Conservation (phyloP, 192 early-diverging fungal species). For the Coemansia sp. region DNA sequence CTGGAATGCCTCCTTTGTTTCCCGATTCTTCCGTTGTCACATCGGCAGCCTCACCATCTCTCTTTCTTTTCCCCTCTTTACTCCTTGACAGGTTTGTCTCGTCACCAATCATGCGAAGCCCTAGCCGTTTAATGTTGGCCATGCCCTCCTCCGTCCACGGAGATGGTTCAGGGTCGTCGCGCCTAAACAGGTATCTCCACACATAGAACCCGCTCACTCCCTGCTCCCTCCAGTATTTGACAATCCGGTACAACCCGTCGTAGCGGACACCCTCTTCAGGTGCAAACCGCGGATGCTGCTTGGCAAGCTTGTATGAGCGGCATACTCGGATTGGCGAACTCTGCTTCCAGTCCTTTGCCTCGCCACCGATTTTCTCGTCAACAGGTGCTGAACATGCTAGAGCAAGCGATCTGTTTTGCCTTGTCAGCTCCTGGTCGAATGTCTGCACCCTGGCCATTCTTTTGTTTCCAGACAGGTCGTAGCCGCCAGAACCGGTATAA, state of each 20-base stretch:
- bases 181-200: conserved; percentile 67
- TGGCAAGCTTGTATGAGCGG: conserved; percentile 55
- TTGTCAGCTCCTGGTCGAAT: conserved; percentile 61
- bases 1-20: neutral
- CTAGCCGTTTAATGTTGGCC: conserved; percentile 41
- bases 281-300: conserved; percentile 57
- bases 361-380: conserved; percentile 39
- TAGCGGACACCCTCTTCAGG: conserved; percentile 62
- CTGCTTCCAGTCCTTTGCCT: conserved; percentile 58
- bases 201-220: conserved; percentile 53
- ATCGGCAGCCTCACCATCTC: neutral
- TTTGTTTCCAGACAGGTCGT: conserved; percentile 62
- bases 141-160: conserved; percentile 67
- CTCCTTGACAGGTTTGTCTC: neutral
- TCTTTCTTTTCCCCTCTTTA: neutral
- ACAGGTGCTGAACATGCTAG: conserved; percentile 60
- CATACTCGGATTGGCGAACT: conserved; percentile 63
- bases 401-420: conserved; percentile 63
- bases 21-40: neutral
- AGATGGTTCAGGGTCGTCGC: conserved; percentile 65
- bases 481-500: conserved; percentile 71
- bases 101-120: conserved; percentile 26
- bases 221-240: conserved; percentile 64
- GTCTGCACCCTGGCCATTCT: conserved; percentile 56
- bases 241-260: conserved; percentile 70